Percentiles rank a stretch among this genome's conserved stretches.
phyloP scores from a whole-genome alignment of 2,329 filamentous ascomycete genomes.

The Trichoderma brevicompactum region DNA sequence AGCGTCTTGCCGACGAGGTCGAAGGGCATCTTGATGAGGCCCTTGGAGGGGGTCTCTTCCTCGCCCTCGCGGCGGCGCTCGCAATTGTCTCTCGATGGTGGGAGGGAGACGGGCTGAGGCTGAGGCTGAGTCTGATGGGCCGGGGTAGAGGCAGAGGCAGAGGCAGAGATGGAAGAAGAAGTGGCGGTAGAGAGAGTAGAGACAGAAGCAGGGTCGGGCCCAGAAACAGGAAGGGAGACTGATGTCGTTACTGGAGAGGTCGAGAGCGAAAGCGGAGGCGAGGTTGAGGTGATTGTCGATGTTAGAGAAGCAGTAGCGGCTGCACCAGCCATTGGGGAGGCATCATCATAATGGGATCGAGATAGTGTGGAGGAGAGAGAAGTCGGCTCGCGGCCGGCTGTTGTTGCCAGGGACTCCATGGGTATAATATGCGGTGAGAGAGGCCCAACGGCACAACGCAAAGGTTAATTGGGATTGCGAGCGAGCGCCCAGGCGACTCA shows the following conservation, averaged over 20 bases:
- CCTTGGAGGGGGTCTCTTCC: slow-evolving; percentile 47
- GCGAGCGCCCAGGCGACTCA: slow-evolving; percentile 16
- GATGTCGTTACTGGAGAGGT: slow-evolving; percentile 21
- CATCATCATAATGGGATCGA: slow-evolving; percentile 24
- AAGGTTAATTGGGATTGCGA: slow-evolving; percentile 26
- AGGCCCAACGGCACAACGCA: slow-evolving; percentile 26
- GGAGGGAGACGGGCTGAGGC: slow-evolving; percentile 31
- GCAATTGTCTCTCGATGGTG: slow-evolving; percentile 51
- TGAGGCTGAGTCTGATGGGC: slow-evolving; percentile 17
- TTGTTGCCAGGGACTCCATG: slow-evolving; percentile 29
- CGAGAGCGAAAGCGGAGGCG: slow-evolving; percentile 7
- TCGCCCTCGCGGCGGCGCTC: slow-evolving; percentile 57
- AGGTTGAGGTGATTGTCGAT: slow-evolving; percentile 10
- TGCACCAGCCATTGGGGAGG: slow-evolving; percentile 6
- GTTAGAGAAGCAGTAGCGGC: slow-evolving; percentile 10
- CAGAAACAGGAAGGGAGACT: background rate
- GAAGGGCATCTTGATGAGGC: slow-evolving; percentile 61
- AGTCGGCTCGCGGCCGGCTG: slow-evolving; percentile 22
- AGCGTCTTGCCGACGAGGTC: slow-evolving; percentile 78
- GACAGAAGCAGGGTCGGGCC: background rate
- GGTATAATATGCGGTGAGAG: slow-evolving; percentile 29
- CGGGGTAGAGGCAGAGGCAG: background rate
- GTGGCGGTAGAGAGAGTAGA: background rate
- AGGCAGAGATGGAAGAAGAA: background rate
- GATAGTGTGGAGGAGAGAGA: slow-evolving; percentile 19